Base-by-base conservation (phyloP, 23 red algal genomes). In the Gracilaria caudata region DNA sequence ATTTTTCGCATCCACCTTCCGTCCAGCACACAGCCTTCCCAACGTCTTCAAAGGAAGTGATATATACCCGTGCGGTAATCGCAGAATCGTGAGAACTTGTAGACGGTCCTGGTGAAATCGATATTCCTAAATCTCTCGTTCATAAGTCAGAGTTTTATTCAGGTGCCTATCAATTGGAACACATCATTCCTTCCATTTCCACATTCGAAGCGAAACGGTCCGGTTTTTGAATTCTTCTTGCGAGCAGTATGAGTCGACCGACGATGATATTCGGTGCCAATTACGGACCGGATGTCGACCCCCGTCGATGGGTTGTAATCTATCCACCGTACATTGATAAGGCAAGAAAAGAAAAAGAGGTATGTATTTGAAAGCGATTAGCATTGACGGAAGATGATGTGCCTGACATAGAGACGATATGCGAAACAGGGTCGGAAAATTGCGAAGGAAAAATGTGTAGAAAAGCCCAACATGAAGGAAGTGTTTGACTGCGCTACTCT, bases 261-360 rank as follows among this genome's bases (percentile, higher is more conserved):
- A 78, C 55, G 12, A 36, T 89, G 43, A 11, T 89, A 32, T 89
- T 89, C 37, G 85, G 71, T 19, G 85, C 68, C 6, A 61, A 79
- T 0, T 89, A 89, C 45, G 85, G 85, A 20, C 57, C 71, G 12
- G 85, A 89, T 37, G 70, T 89, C 13, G 85, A 89, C 75, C 85
- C 71, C 20, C 43, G 34, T 24, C 85, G 85, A 57, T 91, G 87
- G 87, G 87, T 91, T 8, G 78, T 82, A 38, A 91, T 91, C 21
- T 91, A 91, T 59, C 87, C 87, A 0, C 77, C 87, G 26, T 91
- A 91, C 77, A 51, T 91, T 36, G 87, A 91, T 59, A 71, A 70
- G 44, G 66, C 51, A 44, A 68, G 85, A 75, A 89, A 77, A n/a
- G 85, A 89, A 68, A 64, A 61, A 51, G 54, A 89, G 85, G 85